These are phyloP conservation scores for Neltuma alba DNA, from an alignment of 306 rosid species.

Conservation along the genomic window DNA sequence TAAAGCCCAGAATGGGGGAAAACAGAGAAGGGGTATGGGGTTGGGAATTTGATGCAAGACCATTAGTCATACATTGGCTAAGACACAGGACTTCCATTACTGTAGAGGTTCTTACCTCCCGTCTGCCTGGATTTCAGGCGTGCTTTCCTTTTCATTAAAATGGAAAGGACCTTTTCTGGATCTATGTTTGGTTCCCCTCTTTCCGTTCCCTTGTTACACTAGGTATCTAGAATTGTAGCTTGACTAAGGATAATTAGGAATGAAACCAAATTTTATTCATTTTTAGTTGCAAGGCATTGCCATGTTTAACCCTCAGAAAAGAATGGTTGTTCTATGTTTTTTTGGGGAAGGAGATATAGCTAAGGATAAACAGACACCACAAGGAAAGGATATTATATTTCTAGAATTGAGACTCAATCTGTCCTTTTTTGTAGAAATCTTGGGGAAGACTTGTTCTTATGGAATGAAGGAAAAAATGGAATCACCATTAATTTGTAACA, in stretches of 20 bases:
- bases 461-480: neutral
- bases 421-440: neutral
- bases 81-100: neutral
- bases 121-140: neutral
- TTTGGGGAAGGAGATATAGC: neutral
- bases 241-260: neutral
- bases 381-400: neutral
- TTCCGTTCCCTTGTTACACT: neutral
- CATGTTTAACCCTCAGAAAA: neutral
- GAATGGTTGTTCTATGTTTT: neutral
- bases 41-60: neutral
- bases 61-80: neutral
- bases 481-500: neutral
- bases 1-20: neutral
- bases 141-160: neutral
- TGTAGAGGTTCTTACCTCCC: neutral
- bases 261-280: neutral
- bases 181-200: neutral
- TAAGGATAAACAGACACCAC: neutral
- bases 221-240: neutral
- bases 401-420: neutral
- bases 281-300: neutral
- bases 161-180: neutral
- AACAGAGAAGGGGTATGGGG: neutral
- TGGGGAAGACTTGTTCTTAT: neutral